phyloP scores from a whole-genome alignment of 495 filamentous ascomycete genomes.

The Sporormia fimetaria region DNA sequence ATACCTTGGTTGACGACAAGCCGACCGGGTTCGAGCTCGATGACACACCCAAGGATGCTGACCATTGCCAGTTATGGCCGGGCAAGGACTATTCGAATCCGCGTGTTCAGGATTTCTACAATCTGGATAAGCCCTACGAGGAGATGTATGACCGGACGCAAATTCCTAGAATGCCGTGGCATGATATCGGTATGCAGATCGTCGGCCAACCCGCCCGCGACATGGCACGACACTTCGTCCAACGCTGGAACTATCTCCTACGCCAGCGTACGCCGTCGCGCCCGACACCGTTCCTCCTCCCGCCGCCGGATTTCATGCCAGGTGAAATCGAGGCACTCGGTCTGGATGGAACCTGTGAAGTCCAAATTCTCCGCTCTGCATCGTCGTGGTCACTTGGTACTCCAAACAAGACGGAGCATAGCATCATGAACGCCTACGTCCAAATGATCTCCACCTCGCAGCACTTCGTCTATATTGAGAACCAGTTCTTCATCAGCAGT shows the following conservation, averaged over 20 bases:
- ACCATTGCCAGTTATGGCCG: slow-evolving; percentile 92
- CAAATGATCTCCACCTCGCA: slow-evolving; percentile 91
- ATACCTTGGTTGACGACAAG: slow-evolving; percentile 83
- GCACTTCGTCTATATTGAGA: slow-evolving; percentile 98
- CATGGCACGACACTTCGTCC: slow-evolving; percentile 93
- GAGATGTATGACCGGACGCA: slow-evolving; percentile 95
- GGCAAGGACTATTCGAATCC: slow-evolving; percentile 99
- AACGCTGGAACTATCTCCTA: slow-evolving; percentile 95
- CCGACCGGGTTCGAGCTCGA: slow-evolving; percentile 83
- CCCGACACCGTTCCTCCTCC: slow-evolving; percentile 85
- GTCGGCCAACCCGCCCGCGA: slow-evolving; percentile 93
- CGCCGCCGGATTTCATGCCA: slow-evolving; percentile 79
- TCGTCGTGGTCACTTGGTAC: slow-evolving; percentile 87
- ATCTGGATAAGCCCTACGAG: slow-evolving; percentile 87
- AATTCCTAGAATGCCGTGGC: slow-evolving; percentile 94
- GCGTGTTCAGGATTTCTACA: slow-evolving; percentile 87
- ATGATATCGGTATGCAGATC: slow-evolving; percentile 97
- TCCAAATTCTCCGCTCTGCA: slow-evolving; percentile 87
- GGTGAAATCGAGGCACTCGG: slow-evolving; percentile 80
- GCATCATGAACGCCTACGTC: slow-evolving; percentile 91
- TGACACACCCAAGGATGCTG: slow-evolving; percentile 70
- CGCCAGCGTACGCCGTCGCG: slow-evolving; percentile 88
- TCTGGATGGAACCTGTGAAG: slow-evolving; percentile 84
- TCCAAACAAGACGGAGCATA: slow-evolving; percentile 69
- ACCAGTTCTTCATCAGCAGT: slow-evolving; percentile 96